phyloP scores from a whole-genome alignment of 441 rosid genomes.

The Kokia cookei region DNA sequence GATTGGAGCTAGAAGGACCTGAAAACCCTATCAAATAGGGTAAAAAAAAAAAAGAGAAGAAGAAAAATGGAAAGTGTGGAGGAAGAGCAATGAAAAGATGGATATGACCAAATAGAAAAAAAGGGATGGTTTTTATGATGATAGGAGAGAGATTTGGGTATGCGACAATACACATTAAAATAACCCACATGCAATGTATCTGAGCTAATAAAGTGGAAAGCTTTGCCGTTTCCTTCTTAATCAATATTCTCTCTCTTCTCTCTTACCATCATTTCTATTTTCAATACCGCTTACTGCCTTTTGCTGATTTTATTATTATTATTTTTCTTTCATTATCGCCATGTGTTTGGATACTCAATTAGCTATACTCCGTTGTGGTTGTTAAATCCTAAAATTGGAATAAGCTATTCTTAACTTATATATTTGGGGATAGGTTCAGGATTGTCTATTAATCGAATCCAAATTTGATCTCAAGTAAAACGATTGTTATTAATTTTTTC shows the following conservation, averaged over 20 bases:
- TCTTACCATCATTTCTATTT: background rate
- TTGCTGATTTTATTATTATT: background rate
- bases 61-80: background rate
- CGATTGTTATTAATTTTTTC: too few relatives aligned
- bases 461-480: too few relatives aligned
- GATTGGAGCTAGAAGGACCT: conserved; percentile 15
- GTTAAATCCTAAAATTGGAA: background rate
- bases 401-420: background rate
- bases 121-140: conserved; percentile 16
- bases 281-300: conserved; percentile 21
- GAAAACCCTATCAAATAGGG: conserved; percentile 76
- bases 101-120: background rate
- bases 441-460: too few relatives aligned
- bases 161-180: conserved; percentile 22
- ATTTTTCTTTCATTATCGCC: background rate
- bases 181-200: conserved; percentile 63
- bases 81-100: conserved; percentile 5
- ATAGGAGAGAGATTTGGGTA: conserved; percentile 21
- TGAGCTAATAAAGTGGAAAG: conserved; percentile 21
- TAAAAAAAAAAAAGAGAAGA: conserved; percentile 28
- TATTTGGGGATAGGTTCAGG: too few relatives aligned
- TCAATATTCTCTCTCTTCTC: background rate
- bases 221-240: conserved; percentile 6
- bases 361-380: background rate
- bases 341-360: background rate